Evolutionary conservation across 2,329 filamentous ascomycete genomes (phyloP), one percentile per base, ranked within the genome.

Genomic region (Botrytis fragariae): DNA sequence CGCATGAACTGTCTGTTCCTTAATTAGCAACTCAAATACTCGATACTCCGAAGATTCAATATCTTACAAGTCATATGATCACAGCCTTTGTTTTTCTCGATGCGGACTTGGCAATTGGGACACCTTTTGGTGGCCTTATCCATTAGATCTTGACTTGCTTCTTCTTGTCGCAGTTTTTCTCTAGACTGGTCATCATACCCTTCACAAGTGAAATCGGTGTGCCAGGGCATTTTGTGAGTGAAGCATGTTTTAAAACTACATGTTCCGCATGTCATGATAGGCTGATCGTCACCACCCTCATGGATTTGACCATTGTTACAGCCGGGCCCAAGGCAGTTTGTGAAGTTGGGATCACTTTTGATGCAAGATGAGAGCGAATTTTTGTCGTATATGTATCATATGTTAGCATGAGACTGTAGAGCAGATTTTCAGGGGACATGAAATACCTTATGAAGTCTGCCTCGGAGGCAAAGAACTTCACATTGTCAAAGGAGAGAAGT

Each of bases 291-390:
- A 25, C 84, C 84, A 5, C 79, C 82, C 1, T 82, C 81, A 64
- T 89, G 87, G 3, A 88, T 81, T 75, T 89, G 87, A 0, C 88
- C 87, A 1, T 83, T 84, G 14, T 81, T 83, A 76, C 88, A 90
- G 3, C 81, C 82, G 0, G 85, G 80, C 7, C 72, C 74, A 1
- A 87, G 83, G 76, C 88, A 90, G 85, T 86, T 88, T 22, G 84
- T 79, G 75, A 88, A 90, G 45, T 84, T 84, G 0, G 83, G 80
- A 1, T 84, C 48, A 22, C 18, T 22, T 6, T 18, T 14, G 10
- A 72, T 60, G 39, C 9, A 45, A 4, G 51, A 68, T 22, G 42
- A 12, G 9, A 68, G 42, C 0, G 39, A 12, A 0, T 61, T 69
- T 12, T 32, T 48, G 5, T 72, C 62, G 12, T 60, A 72, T 37